Percentiles rank a stretch among this genome's conserved stretches.
These are phyloP conservation scores for Hyaloperonospora brassicae DNA, from an alignment of 352 stramenopile species.

Conservation along the genomic window DNA sequence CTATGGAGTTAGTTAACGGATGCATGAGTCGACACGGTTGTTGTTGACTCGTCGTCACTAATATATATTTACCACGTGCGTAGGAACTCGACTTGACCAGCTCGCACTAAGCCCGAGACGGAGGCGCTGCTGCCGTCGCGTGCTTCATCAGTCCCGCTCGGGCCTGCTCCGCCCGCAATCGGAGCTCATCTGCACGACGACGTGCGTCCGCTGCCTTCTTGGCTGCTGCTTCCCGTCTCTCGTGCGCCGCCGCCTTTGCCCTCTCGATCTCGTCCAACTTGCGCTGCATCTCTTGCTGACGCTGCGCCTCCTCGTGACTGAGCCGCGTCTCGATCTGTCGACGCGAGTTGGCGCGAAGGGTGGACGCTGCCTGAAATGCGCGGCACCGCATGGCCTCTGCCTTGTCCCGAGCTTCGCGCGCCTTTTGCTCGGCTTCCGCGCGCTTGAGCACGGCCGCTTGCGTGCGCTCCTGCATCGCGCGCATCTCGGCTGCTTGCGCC, in stretches of 20 bases:
- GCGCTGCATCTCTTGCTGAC: constrained; percentile 31
- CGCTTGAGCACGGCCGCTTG: constrained; percentile 56
- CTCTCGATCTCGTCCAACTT: constrained; percentile 45
- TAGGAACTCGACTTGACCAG: background rate
- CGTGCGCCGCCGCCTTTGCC: constrained; percentile 35
- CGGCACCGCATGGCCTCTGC: constrained; percentile 55
- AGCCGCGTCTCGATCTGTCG: constrained; percentile 62
- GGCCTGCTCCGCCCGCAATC: constrained; percentile 43
- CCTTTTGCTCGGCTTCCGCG: constrained; percentile 59
- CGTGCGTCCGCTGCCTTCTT: constrained; percentile 48
- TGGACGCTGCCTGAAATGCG: constrained; percentile 55
- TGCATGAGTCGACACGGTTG: background rate
- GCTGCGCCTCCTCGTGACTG: constrained; percentile 47
- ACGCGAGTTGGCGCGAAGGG: constrained; percentile 56
- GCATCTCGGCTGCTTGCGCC: constrained; percentile 37
- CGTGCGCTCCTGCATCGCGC: constrained; percentile 45
- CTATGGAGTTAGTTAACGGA: constrained; percentile 8
- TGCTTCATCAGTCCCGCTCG: constrained; percentile 31
- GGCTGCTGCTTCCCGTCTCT: constrained; percentile 37
- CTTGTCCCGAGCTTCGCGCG: constrained; percentile 43
- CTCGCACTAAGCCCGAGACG: constrained; percentile 14
- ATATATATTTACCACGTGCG: constrained; percentile 18
- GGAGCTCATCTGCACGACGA: constrained; percentile 49
- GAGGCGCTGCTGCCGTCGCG: constrained; percentile 7
- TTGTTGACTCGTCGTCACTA: constrained; percentile 11